Base-by-base conservation (phyloP, 2,329 filamentous ascomycete genomes). In the Venturia carpophila region DNA sequence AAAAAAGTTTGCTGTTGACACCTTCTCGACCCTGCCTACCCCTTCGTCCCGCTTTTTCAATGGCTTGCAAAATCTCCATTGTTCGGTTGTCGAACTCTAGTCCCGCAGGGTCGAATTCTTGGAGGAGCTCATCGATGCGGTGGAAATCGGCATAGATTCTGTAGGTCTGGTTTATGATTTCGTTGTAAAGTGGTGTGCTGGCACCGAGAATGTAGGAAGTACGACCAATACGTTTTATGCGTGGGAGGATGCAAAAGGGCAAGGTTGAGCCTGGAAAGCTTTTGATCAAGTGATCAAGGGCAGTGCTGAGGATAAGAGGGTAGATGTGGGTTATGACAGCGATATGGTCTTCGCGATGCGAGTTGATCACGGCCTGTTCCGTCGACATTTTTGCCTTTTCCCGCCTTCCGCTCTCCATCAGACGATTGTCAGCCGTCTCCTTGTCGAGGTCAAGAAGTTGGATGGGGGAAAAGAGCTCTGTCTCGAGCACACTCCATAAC, bases 161-260 rank as follows among this genome's bases (percentile, higher is more conserved):
- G 84, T 87, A 90, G 65, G 85, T 78, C 27, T 87, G 80, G 17
- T 79, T 74, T 30, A 90, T 79, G 42, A 91, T 80, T 61, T 84
- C 79, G 71, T 88, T 87, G 78, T 90, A 92, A 52, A 92, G 83
- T 0, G 82, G 78, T 0, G 88, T 88, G 21, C 86, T 86, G 6
- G 84, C 87, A 60, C 88, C 89, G 0, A 93, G 81, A 7, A 90
- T 85, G 71, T 88, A 90, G 0, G 87, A 88, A 0, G 84, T 82
- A 1, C 88, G 80, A 1, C 89, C 89, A 0, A 90, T 79, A 56
- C 82, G 79, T 71, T 89, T 89, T 69, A 92, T 78, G 9, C 83
- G 82, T 0, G 89, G 87, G 0, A 92, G 78, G 34, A 92, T 75
- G 56, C 80, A 79, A 56, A 89, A 80, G 0, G 80, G 79, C 0